A percentile compares a stretch with the other conserved stretches of the same genome.
Evolutionary conservation across 1,284 basidiomycete species (phyloP).

Genomic region (Polyporus tsugae): DNA sequence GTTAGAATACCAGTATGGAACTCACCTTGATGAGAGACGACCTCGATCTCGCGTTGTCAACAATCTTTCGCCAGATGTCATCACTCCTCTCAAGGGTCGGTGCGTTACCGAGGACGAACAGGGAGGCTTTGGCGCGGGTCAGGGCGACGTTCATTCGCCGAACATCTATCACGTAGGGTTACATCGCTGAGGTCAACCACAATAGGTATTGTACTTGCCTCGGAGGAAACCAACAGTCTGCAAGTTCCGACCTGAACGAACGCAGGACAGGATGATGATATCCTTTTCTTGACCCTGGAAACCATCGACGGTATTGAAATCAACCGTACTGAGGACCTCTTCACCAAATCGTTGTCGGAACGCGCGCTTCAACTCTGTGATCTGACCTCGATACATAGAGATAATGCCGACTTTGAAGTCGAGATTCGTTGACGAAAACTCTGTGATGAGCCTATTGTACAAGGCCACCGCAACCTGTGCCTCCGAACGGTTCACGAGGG

Average conservation of each 20-base stretch:
- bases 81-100: conserved; percentile 89
- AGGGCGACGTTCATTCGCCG: conserved; percentile 98
- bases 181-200: conserved; percentile 18
- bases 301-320: conserved; percentile 98
- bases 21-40: conserved; percentile 63
- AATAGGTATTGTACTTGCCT: conserved; percentile 52
- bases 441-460: conserved; percentile 76
- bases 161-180: conserved; percentile 57
- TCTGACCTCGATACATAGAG: conserved; percentile 96
- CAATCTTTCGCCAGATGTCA: conserved; percentile 79
- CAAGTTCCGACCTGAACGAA: conserved; percentile 87
- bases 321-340: conserved; percentile 77
- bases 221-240: conserved; percentile 88
- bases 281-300: conserved; percentile 99
- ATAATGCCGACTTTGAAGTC: conserved; percentile 89
- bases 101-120: conserved; percentile 94
- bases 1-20: not conserved
- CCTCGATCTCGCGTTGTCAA: conserved; percentile 76
- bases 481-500: conserved; percentile 84
- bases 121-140: conserved; percentile 93
- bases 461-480: conserved; percentile 82
- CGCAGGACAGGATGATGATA: conserved; percentile 94
- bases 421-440: conserved; percentile 74
- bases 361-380: conserved; percentile 75
- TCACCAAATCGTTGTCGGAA: conserved; percentile 82